These are phyloP conservation scores for Colletotrichum chlorophyti DNA, from an alignment of 2,329 filamentous ascomycete species.

Conservation along the genomic window DNA sequence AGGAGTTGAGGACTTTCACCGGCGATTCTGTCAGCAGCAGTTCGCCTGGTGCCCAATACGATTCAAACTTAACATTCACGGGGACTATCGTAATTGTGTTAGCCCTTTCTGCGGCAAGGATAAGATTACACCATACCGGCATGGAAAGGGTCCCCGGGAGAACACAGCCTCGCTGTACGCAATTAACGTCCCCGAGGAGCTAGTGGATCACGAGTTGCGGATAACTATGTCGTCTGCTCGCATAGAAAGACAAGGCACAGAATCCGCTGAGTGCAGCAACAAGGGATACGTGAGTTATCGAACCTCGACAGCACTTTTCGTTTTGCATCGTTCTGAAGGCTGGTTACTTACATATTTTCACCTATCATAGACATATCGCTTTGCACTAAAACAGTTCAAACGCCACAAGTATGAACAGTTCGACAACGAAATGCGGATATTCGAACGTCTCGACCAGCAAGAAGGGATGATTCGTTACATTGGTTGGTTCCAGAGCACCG, in stretches of 20 bases:
- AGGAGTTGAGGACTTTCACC: not conserved
- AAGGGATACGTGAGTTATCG: no score
- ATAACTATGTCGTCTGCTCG: not conserved
- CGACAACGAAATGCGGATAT: not conserved
- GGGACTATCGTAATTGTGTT: constrained; percentile 18
- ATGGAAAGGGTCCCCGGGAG: not conserved
- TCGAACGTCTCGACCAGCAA: not conserved
- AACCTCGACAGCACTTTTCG: no score
- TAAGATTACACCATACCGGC: constrained; percentile 1
- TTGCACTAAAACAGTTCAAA: constrained; percentile 13
- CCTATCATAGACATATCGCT: not conserved
- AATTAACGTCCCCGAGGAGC: constrained; percentile 7
- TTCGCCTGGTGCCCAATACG: constrained; percentile 29
- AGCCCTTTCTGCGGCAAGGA: constrained; percentile 19
- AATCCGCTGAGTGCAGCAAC: not conserved
- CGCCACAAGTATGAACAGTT: not conserved
- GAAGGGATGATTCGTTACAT: constrained; percentile 9
- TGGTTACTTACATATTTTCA: no score
- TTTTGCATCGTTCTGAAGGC: no score
- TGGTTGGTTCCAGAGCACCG: not conserved
- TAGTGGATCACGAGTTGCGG: not conserved
- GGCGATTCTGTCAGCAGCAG: constrained; percentile 14
- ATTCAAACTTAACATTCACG: constrained; percentile 25
- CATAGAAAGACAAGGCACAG: not conserved
- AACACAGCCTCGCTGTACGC: constrained; percentile 4